Evolutionary conservation across 129 eudicot genomes (phyloP).

Genomic region (Kitagawia praeruptora): DNA sequence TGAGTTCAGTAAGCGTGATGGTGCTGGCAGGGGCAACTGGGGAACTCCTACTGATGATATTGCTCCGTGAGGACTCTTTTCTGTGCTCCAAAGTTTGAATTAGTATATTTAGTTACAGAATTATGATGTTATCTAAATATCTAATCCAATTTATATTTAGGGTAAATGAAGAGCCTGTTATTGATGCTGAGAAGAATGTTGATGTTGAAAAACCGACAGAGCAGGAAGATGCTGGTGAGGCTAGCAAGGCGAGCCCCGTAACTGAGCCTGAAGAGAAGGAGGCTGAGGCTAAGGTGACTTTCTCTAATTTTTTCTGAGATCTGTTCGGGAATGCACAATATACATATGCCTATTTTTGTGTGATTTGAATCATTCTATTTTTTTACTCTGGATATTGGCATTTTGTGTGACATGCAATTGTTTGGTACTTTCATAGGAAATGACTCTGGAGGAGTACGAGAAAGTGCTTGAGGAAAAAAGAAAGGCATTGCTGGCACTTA

Average conservation of each 20-base stretch:
- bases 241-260: constrained; percentile 39
- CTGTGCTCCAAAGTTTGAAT: neutral
- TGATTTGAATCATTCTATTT: neutral
- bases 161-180: constrained; percentile 51
- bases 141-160: constrained; percentile 16
- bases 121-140: neutral
- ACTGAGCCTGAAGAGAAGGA: constrained; percentile 65
- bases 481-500: constrained; percentile 49
- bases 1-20: constrained; percentile 63
- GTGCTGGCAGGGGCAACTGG: constrained; percentile 90
- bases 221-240: constrained; percentile 41
- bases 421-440: constrained; percentile 35
- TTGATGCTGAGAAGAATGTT: constrained; percentile 41
- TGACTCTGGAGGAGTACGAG: constrained; percentile 91
- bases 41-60: constrained; percentile 69
- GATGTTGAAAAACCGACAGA: constrained; percentile 45
- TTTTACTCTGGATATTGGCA: neutral
- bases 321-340: neutral
- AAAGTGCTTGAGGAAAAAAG: constrained; percentile 90
- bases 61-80: constrained; percentile 32
- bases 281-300: constrained; percentile 58
- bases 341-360: neutral
- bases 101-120: neutral
- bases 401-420: neutral
- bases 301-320: neutral